Base-by-base conservation (phyloP, 768 basidiomycete species). In the Cystobasidium onofrii region DNA sequence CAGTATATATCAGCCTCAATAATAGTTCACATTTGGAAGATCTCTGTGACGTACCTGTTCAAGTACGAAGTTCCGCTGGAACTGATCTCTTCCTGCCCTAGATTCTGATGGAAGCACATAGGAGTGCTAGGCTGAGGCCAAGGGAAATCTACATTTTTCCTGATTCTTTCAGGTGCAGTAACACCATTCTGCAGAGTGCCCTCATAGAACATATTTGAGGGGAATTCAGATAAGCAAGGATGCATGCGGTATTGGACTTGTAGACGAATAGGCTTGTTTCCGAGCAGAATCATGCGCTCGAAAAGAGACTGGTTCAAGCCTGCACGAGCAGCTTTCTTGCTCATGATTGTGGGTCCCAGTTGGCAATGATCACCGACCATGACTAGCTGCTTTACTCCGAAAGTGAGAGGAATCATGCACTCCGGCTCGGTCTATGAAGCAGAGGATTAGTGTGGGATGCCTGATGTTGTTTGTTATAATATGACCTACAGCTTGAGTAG, bases 241-340 rank as follows among this genome's bases (percentile, higher is more conserved):
- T 99, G 96, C 96, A 99, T 99, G 81, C 96, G 94, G 80, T 99
- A 99, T 82, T 99, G 96, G 33, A 99, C 96, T 83, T 98, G 95
- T 33, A 99, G 87, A 69, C 96, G 92, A 79, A 99, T 99, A 25
- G 96, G 96, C 33, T 93, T 87, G 81, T 99, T 99, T 36, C 89
- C 88, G 73, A 98, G 88, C 55, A 97, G 86, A 75, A 99, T 93
- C 60, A 99, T 88, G 55, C 96, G 90, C 81, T 99, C 96, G 78
- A 99, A 99, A 23, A 99, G 88, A 0, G 96, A 99, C 80, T 98
- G 96, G 0, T 94, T 97, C 44, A 99, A 86, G 23, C 96, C 96
- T 3, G 96, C 96, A n/a, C 93, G 90, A 1, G 96, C 95, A 0
- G 96, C 96, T 80, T 99, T 98, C 87, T 99, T 99, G 86, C 98